phyloP scores from a whole-genome alignment of 164 flowering plant genomes.

The Houttuynia cordata region DNA sequence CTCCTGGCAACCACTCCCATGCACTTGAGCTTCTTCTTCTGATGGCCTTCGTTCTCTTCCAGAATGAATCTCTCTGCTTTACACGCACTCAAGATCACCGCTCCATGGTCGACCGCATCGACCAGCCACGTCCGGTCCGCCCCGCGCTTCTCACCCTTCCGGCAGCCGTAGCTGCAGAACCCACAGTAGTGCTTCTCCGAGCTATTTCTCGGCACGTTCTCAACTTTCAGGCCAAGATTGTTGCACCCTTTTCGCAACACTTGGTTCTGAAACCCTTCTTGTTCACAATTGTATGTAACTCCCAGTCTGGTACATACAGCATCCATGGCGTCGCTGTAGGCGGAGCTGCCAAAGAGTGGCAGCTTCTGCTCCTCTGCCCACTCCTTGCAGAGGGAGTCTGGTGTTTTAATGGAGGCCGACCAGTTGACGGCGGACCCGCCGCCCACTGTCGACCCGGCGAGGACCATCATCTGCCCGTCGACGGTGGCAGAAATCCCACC shows the following conservation, averaged over 20 bases:
- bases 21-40: conserved; percentile 27
- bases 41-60: conserved; percentile 17
- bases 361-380: conserved; percentile 39
- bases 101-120: conserved; percentile 57
- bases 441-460: conserved; percentile 64
- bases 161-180: conserved; percentile 54
- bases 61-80: conserved; percentile 53
- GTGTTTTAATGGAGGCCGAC: conserved; percentile 66
- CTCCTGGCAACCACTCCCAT: conserved; percentile 39
- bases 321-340: conserved; percentile 56
- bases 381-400: conserved; percentile 31
- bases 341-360: conserved; percentile 25
- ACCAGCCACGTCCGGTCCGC: conserved; percentile 67
- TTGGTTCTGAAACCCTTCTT: conserved; percentile 62
- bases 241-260: conserved; percentile 56
- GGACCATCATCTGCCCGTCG: conserved; percentile 24
- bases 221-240: conserved; percentile 42
- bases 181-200: conserved; percentile 59
- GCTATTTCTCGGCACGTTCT: conserved; percentile 46
- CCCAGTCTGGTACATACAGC: conserved; percentile 45
- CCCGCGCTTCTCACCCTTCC: conserved; percentile 51
- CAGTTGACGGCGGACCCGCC: conserved; percentile 75
- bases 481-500: conserved; percentile 33
- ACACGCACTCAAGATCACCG: conserved; percentile 62
- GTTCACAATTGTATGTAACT: conserved; percentile 34